A percentile compares a stretch with the other conserved stretches of the same genome.
phyloP scores from a whole-genome alignment of 169 alveolate species.

The Hepatocystis sp. region DNA sequence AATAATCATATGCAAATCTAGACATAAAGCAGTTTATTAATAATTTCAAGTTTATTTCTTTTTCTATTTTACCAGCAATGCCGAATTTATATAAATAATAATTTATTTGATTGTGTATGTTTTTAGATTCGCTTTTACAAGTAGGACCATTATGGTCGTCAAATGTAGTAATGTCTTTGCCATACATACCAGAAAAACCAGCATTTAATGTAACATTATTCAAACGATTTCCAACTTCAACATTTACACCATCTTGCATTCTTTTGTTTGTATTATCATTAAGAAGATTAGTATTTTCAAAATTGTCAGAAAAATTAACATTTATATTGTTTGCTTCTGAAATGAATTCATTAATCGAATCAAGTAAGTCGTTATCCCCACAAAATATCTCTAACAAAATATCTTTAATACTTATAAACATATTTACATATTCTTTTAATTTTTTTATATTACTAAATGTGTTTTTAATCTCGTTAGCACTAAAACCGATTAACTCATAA shows the following conservation, averaged over 20 bases:
- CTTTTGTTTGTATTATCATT: not conserved
- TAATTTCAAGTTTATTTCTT: constrained; percentile 65
- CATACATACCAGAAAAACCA: too few species aligned
- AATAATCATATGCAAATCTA: constrained; percentile 71
- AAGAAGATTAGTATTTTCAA: not conserved
- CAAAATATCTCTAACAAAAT: constrained; percentile 60
- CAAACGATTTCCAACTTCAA: not conserved
- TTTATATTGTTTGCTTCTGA: constrained; percentile 8
- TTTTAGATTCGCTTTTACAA: not conserved
- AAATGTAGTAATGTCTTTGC: not conserved
- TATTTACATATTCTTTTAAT: constrained; percentile 69
- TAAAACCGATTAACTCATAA: constrained; percentile 69
- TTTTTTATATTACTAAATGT: constrained; percentile 55
- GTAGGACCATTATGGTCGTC: too few species aligned
- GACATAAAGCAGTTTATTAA: constrained; percentile 76
- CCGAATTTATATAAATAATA: constrained; percentile 64
- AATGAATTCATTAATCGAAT: constrained; percentile 61
- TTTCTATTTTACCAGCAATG: constrained; percentile 66
- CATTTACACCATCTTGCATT: not conserved
- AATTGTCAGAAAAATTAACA: not conserved
- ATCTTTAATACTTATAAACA: constrained; percentile 72
- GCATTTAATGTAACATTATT: not conserved
- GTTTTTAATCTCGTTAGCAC: constrained; percentile 63
- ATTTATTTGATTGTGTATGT: not conserved
- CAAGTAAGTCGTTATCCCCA: constrained; percentile 65